Conservation (phyloP, 495 filamentous ascomycete genomes). For the Aspergillus saccharolyticus region DNA sequence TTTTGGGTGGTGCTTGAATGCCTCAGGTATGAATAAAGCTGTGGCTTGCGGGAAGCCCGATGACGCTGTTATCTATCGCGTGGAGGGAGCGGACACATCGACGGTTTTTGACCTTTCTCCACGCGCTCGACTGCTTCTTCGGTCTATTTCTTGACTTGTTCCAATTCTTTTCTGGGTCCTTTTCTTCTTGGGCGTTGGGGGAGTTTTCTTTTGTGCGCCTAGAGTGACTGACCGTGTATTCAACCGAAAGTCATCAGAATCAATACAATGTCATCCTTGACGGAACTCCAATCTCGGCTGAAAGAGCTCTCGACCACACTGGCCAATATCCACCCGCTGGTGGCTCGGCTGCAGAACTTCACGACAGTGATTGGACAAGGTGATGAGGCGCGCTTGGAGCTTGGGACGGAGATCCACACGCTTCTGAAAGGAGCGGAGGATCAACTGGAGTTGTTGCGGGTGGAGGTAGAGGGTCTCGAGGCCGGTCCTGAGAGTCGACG, state of each 20-base stretch:
- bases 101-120: conserved; percentile 2
- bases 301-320: conserved; percentile 63
- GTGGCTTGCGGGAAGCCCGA: conserved; percentile 8
- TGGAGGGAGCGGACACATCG: conserved; percentile 6
- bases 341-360: conserved; percentile 66
- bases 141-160: neutral
- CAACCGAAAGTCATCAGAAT: neutral
- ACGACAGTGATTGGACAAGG: conserved; percentile 56
- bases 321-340: conserved; percentile 64
- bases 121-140: neutral
- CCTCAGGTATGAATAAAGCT: conserved; percentile 13
- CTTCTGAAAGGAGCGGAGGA: conserved; percentile 78
- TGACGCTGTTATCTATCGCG: conserved; percentile 15
- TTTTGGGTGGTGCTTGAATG: neutral
- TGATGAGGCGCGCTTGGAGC: conserved; percentile 66
- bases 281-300: conserved; percentile 61
- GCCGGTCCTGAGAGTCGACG: conserved; percentile 33
- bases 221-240: neutral
- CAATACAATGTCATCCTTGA: conserved; percentile 48
- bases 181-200: neutral
- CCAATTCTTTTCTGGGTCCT: neutral
- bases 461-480: conserved; percentile 69
- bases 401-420: conserved; percentile 76
- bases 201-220: neutral
- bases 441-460: conserved; percentile 74